phyloP scores from a whole-genome alignment of 306 rosid species.

The Coriaria nepalensis region DNA sequence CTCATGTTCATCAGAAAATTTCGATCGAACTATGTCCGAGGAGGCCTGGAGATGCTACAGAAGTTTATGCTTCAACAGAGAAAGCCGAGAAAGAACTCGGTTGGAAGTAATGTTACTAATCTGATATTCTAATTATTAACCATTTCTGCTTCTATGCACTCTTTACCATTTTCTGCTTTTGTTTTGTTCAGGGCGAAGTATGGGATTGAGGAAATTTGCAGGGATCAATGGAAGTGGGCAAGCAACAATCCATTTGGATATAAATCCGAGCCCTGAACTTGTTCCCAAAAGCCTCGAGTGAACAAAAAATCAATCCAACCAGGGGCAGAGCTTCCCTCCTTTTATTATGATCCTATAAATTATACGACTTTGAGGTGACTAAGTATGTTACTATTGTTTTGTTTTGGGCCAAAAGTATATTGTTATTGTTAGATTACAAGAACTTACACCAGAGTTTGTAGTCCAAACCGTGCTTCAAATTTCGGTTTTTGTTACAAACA shows the following conservation, averaged over 20 bases:
- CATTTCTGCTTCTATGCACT: neutral
- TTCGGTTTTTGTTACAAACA: too few species aligned
- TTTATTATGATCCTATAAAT: too few species aligned
- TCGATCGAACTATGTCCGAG: constrained; percentile 59
- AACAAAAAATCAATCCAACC: too few species aligned
- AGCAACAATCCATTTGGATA: constrained; percentile 82
- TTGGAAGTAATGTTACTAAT: constrained; percentile 63
- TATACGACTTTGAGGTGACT: too few species aligned
- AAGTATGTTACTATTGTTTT: too few species aligned
- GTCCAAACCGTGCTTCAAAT: too few species aligned
- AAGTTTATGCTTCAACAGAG: constrained; percentile 78
- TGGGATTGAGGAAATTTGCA: constrained; percentile 77
- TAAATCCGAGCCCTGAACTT: constrained; percentile 25
- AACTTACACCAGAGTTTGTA: too few species aligned
- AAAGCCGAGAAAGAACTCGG: constrained; percentile 77
- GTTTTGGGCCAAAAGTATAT: too few species aligned
- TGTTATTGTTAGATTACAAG: too few species aligned
- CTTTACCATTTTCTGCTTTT: neutral
- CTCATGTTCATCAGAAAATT: constrained; percentile 47
- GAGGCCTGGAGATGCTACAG: constrained; percentile 86
- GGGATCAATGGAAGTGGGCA: constrained; percentile 99
- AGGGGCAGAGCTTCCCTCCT: too few species aligned
- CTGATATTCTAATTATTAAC: neutral
- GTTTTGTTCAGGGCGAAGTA: constrained; percentile 40
- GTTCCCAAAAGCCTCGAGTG: too few species aligned